Evolutionary conservation across 1,139 yeast genomes (phyloP).

Genomic region (Schizosaccharomyces versatilis): DNA sequence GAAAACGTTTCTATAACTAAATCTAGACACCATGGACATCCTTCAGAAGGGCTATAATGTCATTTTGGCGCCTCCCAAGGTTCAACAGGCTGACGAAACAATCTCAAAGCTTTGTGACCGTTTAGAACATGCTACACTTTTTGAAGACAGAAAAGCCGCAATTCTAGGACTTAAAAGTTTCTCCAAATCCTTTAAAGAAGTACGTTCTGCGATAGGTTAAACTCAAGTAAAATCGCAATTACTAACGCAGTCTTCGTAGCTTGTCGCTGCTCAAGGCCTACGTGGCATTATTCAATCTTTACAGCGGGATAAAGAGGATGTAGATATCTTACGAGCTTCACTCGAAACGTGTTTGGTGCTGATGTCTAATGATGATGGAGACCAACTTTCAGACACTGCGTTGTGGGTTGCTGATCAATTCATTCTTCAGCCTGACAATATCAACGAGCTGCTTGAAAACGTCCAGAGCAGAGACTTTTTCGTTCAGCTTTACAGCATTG

Average conservation of each 20-base stretch:
- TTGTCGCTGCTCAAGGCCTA: slow-evolving; percentile 73
- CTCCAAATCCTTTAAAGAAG: slow-evolving; percentile 68
- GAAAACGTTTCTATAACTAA: too few relatives aligned
- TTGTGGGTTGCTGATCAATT: slow-evolving; percentile 90
- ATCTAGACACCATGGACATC: slow-evolving; percentile 20
- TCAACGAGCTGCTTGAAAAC: slow-evolving; percentile 36
- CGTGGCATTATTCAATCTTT: slow-evolving; percentile 52
- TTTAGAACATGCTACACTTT: slow-evolving; percentile 55
- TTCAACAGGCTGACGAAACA: slow-evolving; percentile 47
- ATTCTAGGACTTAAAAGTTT: slow-evolving; percentile 75
- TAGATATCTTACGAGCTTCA: slow-evolving; percentile 56
- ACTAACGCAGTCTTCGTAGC: slow-evolving; percentile 10
- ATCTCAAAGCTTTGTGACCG: slow-evolving; percentile 78
- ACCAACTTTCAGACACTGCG: slow-evolving; percentile 56
- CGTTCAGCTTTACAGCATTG: slow-evolving; percentile 56
- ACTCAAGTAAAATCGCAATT: not conserved
- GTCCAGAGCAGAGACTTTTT: slow-evolving; percentile 47
- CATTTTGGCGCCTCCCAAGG: slow-evolving; percentile 28
- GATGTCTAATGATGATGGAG: slow-evolving; percentile 35
- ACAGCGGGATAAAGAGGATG: slow-evolving; percentile 43
- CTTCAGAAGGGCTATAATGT: slow-evolving; percentile 24
- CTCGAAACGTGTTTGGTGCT: slow-evolving; percentile 67
- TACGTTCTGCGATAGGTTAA: not conserved
- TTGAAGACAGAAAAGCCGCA: slow-evolving; percentile 80
- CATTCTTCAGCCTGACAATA: slow-evolving; percentile 39